These are phyloP conservation scores for Cercophora newfieldiana DNA, from an alignment of 495 filamentous ascomycete genomes.

Conservation along the genomic window DNA sequence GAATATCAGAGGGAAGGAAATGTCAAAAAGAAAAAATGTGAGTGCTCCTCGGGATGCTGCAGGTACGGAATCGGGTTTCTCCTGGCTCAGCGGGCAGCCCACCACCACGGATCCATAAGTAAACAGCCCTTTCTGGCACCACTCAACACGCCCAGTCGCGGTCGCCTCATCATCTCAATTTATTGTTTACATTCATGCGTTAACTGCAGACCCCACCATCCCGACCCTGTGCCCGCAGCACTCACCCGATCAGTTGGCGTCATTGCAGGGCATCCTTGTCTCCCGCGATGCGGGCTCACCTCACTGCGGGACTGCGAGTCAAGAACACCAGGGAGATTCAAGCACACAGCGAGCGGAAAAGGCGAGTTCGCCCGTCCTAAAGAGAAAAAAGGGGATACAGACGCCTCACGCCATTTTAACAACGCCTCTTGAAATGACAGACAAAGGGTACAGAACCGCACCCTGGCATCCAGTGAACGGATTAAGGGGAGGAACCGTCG, in stretches of 20 bases:
- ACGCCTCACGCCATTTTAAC: too few species aligned
- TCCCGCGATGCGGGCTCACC: background rate
- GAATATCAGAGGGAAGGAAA: background rate
- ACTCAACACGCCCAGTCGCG: background rate
- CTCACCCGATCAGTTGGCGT: slow-evolving; percentile 16
- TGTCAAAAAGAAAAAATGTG: background rate
- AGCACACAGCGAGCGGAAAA: background rate
- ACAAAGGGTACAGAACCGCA: too few species aligned
- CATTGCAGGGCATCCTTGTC: slow-evolving; percentile 20
- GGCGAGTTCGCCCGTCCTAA: too few species aligned
- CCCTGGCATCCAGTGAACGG: too few species aligned
- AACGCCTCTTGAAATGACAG: too few species aligned
- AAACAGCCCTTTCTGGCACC: slow-evolving; percentile 17
- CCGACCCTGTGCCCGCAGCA: background rate
- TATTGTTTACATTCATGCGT: slow-evolving; percentile 33
- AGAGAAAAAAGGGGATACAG: too few species aligned
- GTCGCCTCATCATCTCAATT: slow-evolving; percentile 24
- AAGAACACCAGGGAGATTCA: background rate
- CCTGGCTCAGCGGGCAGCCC: background rate
- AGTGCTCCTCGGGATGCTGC: background rate
- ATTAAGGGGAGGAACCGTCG: too few species aligned
- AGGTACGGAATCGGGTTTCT: background rate
- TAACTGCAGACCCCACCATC: slow-evolving; percentile 16
- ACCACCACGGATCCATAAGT: slow-evolving; percentile 18
- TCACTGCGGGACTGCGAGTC: background rate